Evolutionary conservation across 495 filamentous ascomycete genomes (phyloP).

Genomic region (Penicillium flavigenum): DNA sequence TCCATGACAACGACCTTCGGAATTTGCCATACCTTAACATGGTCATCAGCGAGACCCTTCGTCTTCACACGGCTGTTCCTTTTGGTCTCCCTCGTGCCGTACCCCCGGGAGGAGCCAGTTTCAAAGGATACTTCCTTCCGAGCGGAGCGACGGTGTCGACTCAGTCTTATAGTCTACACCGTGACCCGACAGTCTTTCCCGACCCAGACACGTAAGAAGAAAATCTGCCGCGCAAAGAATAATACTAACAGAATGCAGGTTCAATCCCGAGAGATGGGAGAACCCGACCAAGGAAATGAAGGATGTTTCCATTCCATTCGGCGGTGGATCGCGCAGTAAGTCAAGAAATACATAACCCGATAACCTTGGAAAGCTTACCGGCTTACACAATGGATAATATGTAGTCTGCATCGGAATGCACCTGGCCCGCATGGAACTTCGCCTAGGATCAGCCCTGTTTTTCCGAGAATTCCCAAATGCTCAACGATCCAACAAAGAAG

Average conservation of each 20-base stretch:
- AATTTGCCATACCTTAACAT: conserved; percentile 40
- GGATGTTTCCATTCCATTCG: conserved; percentile 53
- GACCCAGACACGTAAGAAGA: conserved; percentile 28
- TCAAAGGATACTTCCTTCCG: conserved; percentile 36
- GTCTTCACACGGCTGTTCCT: conserved; percentile 52
- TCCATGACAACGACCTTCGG: conserved; percentile 38
- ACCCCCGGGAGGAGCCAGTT: conserved; percentile 24
- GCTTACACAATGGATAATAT: not conserved
- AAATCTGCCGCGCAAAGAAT: too few relatives aligned
- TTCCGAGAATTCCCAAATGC: conserved; percentile 34
- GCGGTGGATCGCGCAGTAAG: conserved; percentile 47
- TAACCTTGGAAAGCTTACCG: not conserved
- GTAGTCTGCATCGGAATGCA: conserved; percentile 44
- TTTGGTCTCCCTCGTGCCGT: conserved; percentile 43
- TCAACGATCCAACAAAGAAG: conserved; percentile 27
- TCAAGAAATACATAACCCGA: not conserved
- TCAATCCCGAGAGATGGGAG: conserved; percentile 45
- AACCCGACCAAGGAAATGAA: conserved; percentile 51
- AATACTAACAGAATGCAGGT: conserved; percentile 20
- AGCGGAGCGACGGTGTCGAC: conserved; percentile 35
- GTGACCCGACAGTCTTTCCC: conserved; percentile 31
- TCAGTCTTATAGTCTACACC: conserved; percentile 47
- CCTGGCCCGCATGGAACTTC: conserved; percentile 37
- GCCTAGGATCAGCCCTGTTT: conserved; percentile 34
- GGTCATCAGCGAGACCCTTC: conserved; percentile 51